phyloP scores from a whole-genome alignment of 2,329 filamentous ascomycete genomes.

The Corinectria fuckeliana region DNA sequence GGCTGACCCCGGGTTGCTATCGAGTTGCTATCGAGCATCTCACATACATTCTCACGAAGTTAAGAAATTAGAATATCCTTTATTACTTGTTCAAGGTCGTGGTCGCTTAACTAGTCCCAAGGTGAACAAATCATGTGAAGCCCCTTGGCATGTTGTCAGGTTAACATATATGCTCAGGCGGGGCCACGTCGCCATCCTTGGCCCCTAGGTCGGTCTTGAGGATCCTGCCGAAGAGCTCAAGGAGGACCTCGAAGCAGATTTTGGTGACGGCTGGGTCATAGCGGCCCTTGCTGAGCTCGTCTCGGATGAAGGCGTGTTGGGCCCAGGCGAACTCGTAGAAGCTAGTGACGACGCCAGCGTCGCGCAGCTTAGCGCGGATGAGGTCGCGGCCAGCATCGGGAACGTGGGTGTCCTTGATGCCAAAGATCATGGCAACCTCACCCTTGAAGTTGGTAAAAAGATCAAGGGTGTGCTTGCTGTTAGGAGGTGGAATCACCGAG shows the following conservation, averaged over 20 bases:
- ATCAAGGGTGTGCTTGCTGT: slow-evolving; percentile 60
- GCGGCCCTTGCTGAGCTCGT: slow-evolving; percentile 90
- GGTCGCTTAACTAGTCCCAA: not conserved
- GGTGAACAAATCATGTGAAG: not conserved
- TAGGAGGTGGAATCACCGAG: slow-evolving; percentile 44
- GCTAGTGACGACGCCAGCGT: slow-evolving; percentile 74
- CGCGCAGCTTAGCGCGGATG: slow-evolving; percentile 81
- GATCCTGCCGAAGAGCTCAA: slow-evolving; percentile 82
- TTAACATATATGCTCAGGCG: slow-evolving; percentile 77
- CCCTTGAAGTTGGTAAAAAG: slow-evolving; percentile 72
- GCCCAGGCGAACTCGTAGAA: slow-evolving; percentile 94
- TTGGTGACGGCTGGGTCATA: slow-evolving; percentile 89
- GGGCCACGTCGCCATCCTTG: slow-evolving; percentile 63
- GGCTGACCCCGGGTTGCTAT: slow-evolving; percentile 18
- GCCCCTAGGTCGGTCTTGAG: slow-evolving; percentile 81
- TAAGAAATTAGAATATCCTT: slow-evolving; percentile 38
- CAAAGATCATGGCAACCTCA: slow-evolving; percentile 90
- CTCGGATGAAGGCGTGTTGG: slow-evolving; percentile 92
- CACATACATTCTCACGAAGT: slow-evolving; percentile 35
- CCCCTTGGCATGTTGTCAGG: slow-evolving; percentile 13
- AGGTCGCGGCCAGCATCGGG: slow-evolving; percentile 82
- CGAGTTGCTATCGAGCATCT: slow-evolving; percentile 26
- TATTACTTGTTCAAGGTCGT: slow-evolving; percentile 27
- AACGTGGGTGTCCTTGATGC: slow-evolving; percentile 89
- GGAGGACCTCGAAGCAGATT: slow-evolving; percentile 87